Evolutionary conservation across 352 stramenopile species (phyloP).

Genomic region (Pythium brassicae): DNA sequence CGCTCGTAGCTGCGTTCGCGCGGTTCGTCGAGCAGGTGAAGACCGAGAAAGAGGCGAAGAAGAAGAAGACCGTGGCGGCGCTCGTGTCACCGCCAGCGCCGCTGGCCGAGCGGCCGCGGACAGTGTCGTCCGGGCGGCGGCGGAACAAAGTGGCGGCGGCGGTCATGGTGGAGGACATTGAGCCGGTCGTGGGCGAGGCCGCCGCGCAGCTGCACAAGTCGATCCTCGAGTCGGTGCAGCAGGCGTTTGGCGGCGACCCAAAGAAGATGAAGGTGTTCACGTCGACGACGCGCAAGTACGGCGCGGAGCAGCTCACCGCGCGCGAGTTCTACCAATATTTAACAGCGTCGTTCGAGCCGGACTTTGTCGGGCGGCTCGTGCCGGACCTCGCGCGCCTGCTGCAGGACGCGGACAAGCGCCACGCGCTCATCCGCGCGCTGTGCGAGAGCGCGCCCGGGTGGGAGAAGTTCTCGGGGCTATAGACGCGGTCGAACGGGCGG

Average conservation of each 20-base stretch:
- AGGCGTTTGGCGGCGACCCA: constrained; percentile 63
- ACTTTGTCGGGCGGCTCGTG: constrained; percentile 83
- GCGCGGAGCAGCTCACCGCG: constrained; percentile 80
- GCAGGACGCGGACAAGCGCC: constrained; percentile 81
- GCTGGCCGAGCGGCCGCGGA: constrained; percentile 21
- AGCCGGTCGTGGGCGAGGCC: constrained; percentile 79
- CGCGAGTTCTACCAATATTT: constrained; percentile 89
- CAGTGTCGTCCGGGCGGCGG: constrained; percentile 37
- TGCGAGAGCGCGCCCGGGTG: constrained; percentile 81
- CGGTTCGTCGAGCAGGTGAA: constrained; percentile 67
- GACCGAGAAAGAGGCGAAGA: constrained; percentile 74
- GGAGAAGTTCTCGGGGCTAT: constrained; percentile 79
- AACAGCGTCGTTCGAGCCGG: constrained; percentile 82
- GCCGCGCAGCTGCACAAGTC: constrained; percentile 79
- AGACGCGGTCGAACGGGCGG: constrained; percentile 11
- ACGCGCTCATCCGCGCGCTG: constrained; percentile 75
- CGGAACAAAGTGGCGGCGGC: constrained; percentile 37
- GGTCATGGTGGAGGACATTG: constrained; percentile 70
- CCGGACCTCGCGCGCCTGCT: constrained; percentile 80
- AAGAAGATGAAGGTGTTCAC: constrained; percentile 88
- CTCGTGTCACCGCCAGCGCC: constrained; percentile 25
- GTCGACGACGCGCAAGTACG: constrained; percentile 80
- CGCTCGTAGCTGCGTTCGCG: constrained; percentile 48
- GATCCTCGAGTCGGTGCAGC: constrained; percentile 72
- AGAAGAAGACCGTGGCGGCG: constrained; percentile 33